Evolutionary conservation across 805 yeast genomes (phyloP).

Genomic region (Pichia thaimueangensis): DNA sequence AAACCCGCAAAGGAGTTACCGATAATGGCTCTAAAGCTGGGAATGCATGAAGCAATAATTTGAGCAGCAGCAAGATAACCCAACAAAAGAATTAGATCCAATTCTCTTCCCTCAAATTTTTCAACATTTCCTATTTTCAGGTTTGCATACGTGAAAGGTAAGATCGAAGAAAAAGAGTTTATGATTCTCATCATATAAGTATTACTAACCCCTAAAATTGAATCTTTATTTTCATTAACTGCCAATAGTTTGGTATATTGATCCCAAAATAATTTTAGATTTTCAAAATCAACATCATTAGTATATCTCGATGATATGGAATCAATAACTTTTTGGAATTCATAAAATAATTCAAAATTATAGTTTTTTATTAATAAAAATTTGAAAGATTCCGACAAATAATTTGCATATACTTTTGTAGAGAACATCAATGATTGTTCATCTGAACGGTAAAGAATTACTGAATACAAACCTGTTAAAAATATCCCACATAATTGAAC

Average conservation of each 20-base stretch:
- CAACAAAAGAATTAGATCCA: conserved; percentile 1
- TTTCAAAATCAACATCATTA: conserved; percentile 9
- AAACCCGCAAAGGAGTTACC: conserved; percentile 9
- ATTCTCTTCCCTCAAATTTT: neutral
- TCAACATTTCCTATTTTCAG: neutral
- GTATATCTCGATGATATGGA: neutral
- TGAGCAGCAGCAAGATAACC: conserved; percentile 3
- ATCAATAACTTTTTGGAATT: conserved; percentile 5
- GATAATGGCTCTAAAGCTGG: conserved; percentile 7
- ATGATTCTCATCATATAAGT: conserved; percentile 10
- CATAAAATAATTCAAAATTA: conserved; percentile 4
- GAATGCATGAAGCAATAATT: conserved; percentile 6
- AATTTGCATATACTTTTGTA: too few relatives aligned
- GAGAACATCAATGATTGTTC: too few relatives aligned
- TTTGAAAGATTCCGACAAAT: too few relatives aligned
- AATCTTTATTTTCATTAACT: neutral
- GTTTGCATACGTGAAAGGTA: conserved; percentile 3
- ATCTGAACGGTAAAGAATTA: too few relatives aligned
- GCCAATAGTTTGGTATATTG: conserved; percentile 4
- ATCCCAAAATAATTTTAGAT: conserved; percentile 7
- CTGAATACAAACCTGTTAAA: conserved; percentile 11
- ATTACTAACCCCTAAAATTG: conserved; percentile 10
- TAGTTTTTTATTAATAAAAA: neutral
- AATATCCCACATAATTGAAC: conserved; percentile 12
- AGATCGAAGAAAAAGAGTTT: conserved; percentile 11